phyloP scores from a whole-genome alignment of 306 rosid genomes.

The Mimosa pudica region DNA sequence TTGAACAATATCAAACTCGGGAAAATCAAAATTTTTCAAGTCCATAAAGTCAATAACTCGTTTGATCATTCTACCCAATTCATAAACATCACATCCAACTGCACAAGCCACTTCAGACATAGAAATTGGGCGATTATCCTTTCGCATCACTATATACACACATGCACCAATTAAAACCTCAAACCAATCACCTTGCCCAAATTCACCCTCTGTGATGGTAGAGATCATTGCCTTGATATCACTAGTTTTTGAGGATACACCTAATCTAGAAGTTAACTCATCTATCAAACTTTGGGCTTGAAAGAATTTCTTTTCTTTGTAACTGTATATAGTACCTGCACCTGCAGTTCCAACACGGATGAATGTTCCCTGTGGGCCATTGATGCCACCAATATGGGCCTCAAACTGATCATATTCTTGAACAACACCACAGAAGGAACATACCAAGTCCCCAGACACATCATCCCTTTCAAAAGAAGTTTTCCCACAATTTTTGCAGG shows the following conservation, averaged over 20 bases:
- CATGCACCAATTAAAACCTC: conserved; percentile 67
- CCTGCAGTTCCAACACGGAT: conserved; percentile 61
- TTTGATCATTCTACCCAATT: conserved; percentile 63
- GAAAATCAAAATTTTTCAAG: conserved; percentile 50
- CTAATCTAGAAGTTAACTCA: conserved; percentile 46
- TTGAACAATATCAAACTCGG: conserved; percentile 61
- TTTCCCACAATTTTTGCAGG: conserved; percentile 45
- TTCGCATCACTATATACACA: conserved; percentile 66
- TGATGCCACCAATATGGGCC: conserved; percentile 53
- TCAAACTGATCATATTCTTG: conserved; percentile 58
- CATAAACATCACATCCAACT: conserved; percentile 55
- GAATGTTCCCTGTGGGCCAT: conserved; percentile 62
- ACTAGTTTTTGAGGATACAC: conserved; percentile 37
- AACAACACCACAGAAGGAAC: conserved; percentile 53
- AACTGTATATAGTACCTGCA: conserved; percentile 43
- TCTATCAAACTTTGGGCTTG: conserved; percentile 53
- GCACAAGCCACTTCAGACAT: conserved; percentile 59
- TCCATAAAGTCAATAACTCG: conserved; percentile 57
- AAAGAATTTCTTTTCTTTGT: conserved; percentile 51
- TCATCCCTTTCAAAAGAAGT: conserved; percentile 52
- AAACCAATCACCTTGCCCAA: conserved; percentile 72
- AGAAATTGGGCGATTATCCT: conserved; percentile 47
- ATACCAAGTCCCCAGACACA: conserved; percentile 38
- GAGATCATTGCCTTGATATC: conserved; percentile 53
- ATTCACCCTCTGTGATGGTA: conserved; percentile 62